These are phyloP conservation scores for Phlyctochytrium planicorne DNA, from an alignment of 192 early-diverging fungal species.

Conservation along the genomic window DNA sequence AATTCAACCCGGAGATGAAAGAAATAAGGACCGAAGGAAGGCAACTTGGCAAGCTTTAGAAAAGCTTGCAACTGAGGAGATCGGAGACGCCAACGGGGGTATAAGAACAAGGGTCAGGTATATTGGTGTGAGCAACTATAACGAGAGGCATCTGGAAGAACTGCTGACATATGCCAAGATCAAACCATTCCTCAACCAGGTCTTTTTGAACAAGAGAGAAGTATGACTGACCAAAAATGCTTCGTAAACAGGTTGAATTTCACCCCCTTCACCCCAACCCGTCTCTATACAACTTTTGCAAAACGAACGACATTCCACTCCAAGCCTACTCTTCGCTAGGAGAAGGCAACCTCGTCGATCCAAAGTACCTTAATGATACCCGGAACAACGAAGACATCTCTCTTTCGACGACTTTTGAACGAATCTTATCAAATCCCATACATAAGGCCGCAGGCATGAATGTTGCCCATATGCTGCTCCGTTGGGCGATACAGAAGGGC, in stretches of 20 bases:
- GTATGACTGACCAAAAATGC: neutral
- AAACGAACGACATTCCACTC: conserved; percentile 12
- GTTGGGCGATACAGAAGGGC: conserved; percentile 31
- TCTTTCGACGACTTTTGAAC: neutral
- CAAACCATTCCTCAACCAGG: conserved; percentile 16
- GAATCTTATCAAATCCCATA: no score
- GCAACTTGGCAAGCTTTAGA: conserved; percentile 42
- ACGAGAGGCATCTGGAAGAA: conserved; percentile 53
- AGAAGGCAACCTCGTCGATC: conserved; percentile 29
- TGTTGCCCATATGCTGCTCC: conserved; percentile 36
- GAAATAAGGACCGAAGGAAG: conserved; percentile 27
- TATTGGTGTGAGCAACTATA: conserved; percentile 74
- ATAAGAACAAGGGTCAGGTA: conserved; percentile 39
- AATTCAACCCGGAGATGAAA: conserved; percentile 11
- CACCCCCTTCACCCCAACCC: conserved; percentile 31
- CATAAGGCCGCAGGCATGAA: neutral
- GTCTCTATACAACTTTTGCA: conserved; percentile 20
- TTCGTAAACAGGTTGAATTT: conserved; percentile 36
- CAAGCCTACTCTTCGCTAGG: conserved; percentile 43
- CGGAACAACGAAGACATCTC: neutral
- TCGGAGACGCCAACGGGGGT: neutral
- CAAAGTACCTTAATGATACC: neutral
- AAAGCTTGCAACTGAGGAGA: conserved; percentile 27
- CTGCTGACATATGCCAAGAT: conserved; percentile 29
- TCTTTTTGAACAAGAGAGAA: neutral